These are phyloP conservation scores for Silene coronaria DNA, from an alignment of 179 eudicot species.

Conservation along the genomic window DNA sequence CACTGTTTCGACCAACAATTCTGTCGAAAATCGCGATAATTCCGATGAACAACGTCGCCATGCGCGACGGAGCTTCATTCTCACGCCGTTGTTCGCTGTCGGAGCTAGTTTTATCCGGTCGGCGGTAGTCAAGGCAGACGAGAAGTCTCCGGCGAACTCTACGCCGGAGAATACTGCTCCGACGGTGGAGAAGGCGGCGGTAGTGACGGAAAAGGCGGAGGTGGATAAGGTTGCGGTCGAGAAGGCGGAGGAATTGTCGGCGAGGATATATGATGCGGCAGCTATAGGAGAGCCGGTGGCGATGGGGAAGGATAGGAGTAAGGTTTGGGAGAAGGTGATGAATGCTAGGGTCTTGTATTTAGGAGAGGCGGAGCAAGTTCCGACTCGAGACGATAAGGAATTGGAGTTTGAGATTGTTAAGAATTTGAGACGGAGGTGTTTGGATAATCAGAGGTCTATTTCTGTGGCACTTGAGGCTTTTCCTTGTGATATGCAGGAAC, in stretches of 20 bases:
- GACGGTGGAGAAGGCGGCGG: conserved; percentile 15
- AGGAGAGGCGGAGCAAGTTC: conserved; percentile 94
- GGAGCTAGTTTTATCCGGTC: conserved; percentile 56
- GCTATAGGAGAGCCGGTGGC: conserved; percentile 91
- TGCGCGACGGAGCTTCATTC: conserved; percentile 49
- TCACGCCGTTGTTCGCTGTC: conserved; percentile 48
- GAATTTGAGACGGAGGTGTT: conserved; percentile 59
- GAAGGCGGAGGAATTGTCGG: conserved; percentile 47
- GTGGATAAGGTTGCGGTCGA: conserved; percentile 29
- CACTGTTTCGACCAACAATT: conserved; percentile 8
- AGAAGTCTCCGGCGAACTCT: conserved; percentile 20
- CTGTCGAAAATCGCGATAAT: conserved; percentile 9
- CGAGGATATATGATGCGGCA: conserved; percentile 89
- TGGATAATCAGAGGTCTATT: conserved; percentile 45
- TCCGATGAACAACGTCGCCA: conserved; percentile 18
- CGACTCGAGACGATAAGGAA: conserved; percentile 67
- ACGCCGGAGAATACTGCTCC: neutral
- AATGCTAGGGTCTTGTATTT: conserved; percentile 74
- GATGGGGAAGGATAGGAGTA: conserved; percentile 85
- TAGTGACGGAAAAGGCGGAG: conserved; percentile 26
- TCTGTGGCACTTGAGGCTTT: conserved; percentile 80
- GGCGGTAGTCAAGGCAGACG: conserved; percentile 53
- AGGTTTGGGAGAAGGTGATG: conserved; percentile 92
- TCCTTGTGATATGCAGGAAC: conserved; percentile 68
- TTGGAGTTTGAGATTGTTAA: conserved; percentile 79